A percentile compares a stretch with the other conserved stretches of the same genome.
phyloP scores from a whole-genome alignment of 2,329 filamentous ascomycete genomes.

The Claviceps maximensis region DNA sequence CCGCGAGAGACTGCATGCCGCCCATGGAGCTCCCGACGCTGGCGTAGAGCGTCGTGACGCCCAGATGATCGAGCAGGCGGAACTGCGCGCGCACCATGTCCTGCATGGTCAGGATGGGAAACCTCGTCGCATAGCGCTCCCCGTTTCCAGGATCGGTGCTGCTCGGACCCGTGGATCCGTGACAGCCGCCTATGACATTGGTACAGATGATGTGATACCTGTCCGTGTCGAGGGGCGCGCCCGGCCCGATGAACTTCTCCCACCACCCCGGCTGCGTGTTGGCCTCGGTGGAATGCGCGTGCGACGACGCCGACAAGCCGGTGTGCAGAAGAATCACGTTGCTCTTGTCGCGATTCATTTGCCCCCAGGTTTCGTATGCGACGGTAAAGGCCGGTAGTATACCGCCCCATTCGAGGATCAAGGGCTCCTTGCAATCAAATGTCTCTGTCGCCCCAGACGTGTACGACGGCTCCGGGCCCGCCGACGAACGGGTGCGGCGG shows the following conservation, averaged over 20 bases:
- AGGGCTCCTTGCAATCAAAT: slow-evolving; percentile 59
- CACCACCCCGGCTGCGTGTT: slow-evolving; percentile 94
- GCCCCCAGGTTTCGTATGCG: slow-evolving; percentile 88
- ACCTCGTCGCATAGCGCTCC: slow-evolving; percentile 80
- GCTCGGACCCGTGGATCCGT: slow-evolving; percentile 83
- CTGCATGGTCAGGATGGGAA: slow-evolving; percentile 88
- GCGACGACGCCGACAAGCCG: slow-evolving; percentile 89
- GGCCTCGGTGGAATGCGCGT: slow-evolving; percentile 78
- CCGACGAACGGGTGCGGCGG: slow-evolving; percentile 37
- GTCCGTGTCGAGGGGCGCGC: slow-evolving; percentile 71
- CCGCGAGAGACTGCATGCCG: slow-evolving; percentile 90
- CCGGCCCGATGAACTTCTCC: slow-evolving; percentile 95
- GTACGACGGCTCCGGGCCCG: slow-evolving; percentile 86
- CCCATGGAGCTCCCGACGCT: slow-evolving; percentile 97
- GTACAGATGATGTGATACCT: slow-evolving; percentile 93
- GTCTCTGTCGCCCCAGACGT: slow-evolving; percentile 73
- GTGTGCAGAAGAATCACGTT: slow-evolving; percentile 92
- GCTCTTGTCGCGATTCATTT: slow-evolving; percentile 62
- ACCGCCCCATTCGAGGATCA: slow-evolving; percentile 90
- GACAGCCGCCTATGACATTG: slow-evolving; percentile 92
- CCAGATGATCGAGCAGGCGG: slow-evolving; percentile 66
- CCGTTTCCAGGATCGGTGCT: slow-evolving; percentile 82
- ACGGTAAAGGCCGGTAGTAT: slow-evolving; percentile 79
- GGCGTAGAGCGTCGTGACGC: slow-evolving; percentile 69
- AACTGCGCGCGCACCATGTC: slow-evolving; percentile 98